A percentile compares a stretch with the other conserved stretches of the same genome.
Evolutionary conservation across 805 yeast species (phyloP).

Genomic region (Spencermartinsiella europaea): DNA sequence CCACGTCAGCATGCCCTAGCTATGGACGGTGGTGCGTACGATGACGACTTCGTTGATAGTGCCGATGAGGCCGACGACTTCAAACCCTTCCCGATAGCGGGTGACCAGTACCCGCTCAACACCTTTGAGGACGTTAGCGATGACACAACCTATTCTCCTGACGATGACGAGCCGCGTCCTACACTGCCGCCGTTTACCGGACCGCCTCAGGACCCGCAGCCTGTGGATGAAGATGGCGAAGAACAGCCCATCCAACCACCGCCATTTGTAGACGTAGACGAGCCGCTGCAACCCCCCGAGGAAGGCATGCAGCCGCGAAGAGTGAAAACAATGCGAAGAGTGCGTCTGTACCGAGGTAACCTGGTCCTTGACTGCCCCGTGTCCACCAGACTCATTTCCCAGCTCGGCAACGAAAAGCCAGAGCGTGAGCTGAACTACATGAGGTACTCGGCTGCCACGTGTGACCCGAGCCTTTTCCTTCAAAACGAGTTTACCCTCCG

Average conservation of each 20-base stretch:
- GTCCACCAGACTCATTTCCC: constrained; percentile 56
- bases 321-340: constrained; percentile 38
- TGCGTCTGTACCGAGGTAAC: constrained; percentile 64
- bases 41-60: constrained; percentile 6
- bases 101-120: constrained; percentile 35
- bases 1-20: constrained; percentile 11
- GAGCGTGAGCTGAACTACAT: constrained; percentile 71
- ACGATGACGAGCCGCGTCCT: constrained; percentile 3
- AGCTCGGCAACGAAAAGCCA: constrained; percentile 41
- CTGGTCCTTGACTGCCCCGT: constrained; percentile 86
- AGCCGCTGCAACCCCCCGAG: constrained; percentile 19
- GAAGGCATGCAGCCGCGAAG: constrained; percentile 31
- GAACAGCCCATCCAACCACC: background rate
- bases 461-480: constrained; percentile 74
- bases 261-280: constrained; percentile 7
- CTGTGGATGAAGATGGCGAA: constrained; percentile 19
- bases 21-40: constrained; percentile 8
- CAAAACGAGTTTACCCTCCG: constrained; percentile 68
- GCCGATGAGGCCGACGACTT: constrained; percentile 27
- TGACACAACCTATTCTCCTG: constrained; percentile 20
- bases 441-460: constrained; percentile 92
- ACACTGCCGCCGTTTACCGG: background rate
- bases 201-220: constrained; percentile 14
- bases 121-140: constrained; percentile 26
- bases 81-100: constrained; percentile 33